phyloP scores from a whole-genome alignment of 1,139 yeast species.

The Diutina pseudorugosa region DNA sequence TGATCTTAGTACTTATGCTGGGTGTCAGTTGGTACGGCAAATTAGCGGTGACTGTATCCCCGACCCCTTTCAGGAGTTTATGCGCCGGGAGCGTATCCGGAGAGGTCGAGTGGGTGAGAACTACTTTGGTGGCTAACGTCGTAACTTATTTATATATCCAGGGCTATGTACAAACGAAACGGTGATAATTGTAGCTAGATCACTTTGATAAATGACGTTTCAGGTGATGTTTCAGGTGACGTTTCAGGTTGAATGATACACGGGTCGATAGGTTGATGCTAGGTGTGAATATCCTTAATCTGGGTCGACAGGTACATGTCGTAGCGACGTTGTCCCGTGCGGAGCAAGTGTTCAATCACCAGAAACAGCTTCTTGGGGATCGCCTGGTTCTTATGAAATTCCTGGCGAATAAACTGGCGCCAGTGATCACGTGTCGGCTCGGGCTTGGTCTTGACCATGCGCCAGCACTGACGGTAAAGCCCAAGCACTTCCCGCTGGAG shows the following conservation, averaged over 20 bases:
- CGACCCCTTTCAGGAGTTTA: slow-evolving; percentile 18
- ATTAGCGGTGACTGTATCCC: slow-evolving; percentile 22
- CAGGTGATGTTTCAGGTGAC: no score
- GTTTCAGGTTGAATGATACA: no score
- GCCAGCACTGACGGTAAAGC: slow-evolving; percentile 46
- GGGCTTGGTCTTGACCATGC: slow-evolving; percentile 49
- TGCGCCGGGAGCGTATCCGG: slow-evolving; percentile 23
- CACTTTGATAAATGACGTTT: no score
- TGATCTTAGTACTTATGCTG: slow-evolving; percentile 18
- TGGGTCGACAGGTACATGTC: slow-evolving; percentile 64
- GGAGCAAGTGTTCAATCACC: slow-evolving; percentile 73
- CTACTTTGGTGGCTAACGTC: slow-evolving; percentile 13
- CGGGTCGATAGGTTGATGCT: no score
- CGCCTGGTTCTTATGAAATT: slow-evolving; percentile 47
- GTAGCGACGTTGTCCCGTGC: slow-evolving; percentile 61
- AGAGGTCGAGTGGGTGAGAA: slow-evolving; percentile 37
- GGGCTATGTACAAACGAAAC: background rate
- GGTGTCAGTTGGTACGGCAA: slow-evolving; percentile 19
- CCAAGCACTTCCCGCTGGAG: slow-evolving; percentile 52
- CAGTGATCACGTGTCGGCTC: slow-evolving; percentile 29
- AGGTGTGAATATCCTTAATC: slow-evolving; percentile 45
- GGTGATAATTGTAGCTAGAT: no score
- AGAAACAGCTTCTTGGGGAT: slow-evolving; percentile 72
- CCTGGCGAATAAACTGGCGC: slow-evolving; percentile 36
- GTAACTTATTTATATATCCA: no score